Percentiles rank a stretch among this genome's conserved stretches.
phyloP scores from a whole-genome alignment of 1,284 basidiomycete species.

The Apiotrichum siamense region DNA sequence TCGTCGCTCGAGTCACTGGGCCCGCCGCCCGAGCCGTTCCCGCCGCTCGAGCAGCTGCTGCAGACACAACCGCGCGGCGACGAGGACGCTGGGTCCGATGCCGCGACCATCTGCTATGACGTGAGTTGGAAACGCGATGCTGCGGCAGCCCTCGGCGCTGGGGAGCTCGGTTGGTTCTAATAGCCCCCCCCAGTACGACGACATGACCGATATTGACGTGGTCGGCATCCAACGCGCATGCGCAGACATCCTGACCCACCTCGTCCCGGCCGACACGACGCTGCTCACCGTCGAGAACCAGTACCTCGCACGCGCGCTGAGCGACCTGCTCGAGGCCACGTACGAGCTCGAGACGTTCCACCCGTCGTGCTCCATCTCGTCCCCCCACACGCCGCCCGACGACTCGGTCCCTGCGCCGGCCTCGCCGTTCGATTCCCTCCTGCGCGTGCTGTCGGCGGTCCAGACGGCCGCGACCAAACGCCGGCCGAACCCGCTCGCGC shows the following conservation, averaged over 20 bases:
- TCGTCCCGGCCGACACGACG: constrained; percentile 12
- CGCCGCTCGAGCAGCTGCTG: neutral
- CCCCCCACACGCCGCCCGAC: constrained; percentile 7
- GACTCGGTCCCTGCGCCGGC: neutral
- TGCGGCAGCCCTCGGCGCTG: no score
- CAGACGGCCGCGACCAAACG: constrained; percentile 2
- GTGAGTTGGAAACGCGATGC: neutral
- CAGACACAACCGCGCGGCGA: neutral
- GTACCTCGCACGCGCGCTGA: constrained; percentile 27
- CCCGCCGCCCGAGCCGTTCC: neutral
- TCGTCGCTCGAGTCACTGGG: neutral
- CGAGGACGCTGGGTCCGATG: neutral
- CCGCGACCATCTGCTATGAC: neutral
- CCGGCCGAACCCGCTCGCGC: neutral
- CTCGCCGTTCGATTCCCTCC: constrained; percentile 7
- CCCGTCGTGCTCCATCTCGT: constrained; percentile 15
- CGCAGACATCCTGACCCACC: constrained; percentile 22
- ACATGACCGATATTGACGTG: constrained; percentile 21
- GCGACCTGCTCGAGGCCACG: constrained; percentile 35
- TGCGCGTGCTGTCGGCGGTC: constrained; percentile 4
- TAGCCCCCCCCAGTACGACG: constrained; percentile 16
- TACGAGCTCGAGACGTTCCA: constrained; percentile 36
- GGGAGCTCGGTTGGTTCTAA: no score
- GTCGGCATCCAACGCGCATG: constrained; percentile 28
- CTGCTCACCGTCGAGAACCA: constrained; percentile 6